Evolutionary conservation across 192 early-diverging fungal species (phyloP), one percentile per base, ranked within the genome.

Genomic region (Coemansia sp.): DNA sequence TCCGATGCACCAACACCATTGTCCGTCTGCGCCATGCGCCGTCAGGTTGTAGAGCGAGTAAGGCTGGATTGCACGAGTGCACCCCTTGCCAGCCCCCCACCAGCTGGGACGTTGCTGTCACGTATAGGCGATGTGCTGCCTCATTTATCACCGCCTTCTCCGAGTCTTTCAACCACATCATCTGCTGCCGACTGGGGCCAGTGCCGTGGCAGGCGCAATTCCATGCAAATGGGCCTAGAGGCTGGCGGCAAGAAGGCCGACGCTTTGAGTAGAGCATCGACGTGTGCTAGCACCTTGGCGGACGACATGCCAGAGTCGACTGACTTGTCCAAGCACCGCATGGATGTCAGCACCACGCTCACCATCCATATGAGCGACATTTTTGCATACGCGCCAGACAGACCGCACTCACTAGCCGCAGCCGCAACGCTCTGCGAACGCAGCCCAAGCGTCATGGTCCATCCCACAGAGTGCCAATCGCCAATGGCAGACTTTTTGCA

Each of bases 361-460:
- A 36, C 36, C n/a, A 66, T 66, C 26, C 55, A 53, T 32, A 68
- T 68, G 66, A 61, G 66, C 42, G 53, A 60, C 26, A 68, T 68
- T 6, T 68, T 68, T 61, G 53, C 66, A n/a, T 60, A 38, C 18
- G 0, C 56, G 19, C 44, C 19, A 27, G 11, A 38, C 11, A 53
- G 37, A 38, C 41, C 40, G 1, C 46, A 22, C 4, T 1, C 14
- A n/a, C 7, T 40, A 33, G 50, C 34, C 24, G 50, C 27, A 21
- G 32, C 36, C 22, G 22, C 22, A 15, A 58, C 56, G 21, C 56
- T 32, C 41, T 42, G 32, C n/a, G 26, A 48, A 24, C 46, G 27
- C 14, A 48, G 26, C 12, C 46, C 46, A n/a, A 27, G 15, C 14
- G 46, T 32, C 6, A n/a, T n/a, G n/a, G 17, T 54, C 62, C 22